Evolutionary conservation across 768 basidiomycete genomes (phyloP).

Genomic region (Rhodocollybia butyracea): DNA sequence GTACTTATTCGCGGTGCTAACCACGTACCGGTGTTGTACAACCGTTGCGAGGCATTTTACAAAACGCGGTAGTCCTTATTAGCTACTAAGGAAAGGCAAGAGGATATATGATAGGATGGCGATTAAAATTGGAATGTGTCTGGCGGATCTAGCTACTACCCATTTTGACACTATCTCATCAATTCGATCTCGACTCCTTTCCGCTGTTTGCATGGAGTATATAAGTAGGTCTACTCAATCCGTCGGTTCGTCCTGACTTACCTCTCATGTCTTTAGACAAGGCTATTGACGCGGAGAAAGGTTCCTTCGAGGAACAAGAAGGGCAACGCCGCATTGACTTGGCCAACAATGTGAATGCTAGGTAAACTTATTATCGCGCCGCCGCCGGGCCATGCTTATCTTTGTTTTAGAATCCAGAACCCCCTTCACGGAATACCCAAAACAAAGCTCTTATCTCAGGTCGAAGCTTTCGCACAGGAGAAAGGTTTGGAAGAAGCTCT

Average conservation of each 20-base stretch:
- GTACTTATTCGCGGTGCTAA: too few species aligned
- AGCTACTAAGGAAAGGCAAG: too few species aligned
- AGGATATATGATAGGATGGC: too few species aligned
- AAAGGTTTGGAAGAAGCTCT: slow-evolving; percentile 20
- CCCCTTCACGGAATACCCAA: slow-evolving; percentile 50
- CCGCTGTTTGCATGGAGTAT: too few species aligned
- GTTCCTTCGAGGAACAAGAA: slow-evolving; percentile 4
- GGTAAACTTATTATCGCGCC: background rate
- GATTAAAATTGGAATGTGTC: too few species aligned
- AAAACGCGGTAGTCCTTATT: too few species aligned
- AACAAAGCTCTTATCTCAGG: slow-evolving; percentile 44
- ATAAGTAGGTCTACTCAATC: too few species aligned
- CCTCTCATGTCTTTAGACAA: slow-evolving; percentile 11
- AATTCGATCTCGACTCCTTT: too few species aligned
- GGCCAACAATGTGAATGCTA: slow-evolving; percentile 15
- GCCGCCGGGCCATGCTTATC: background rate
- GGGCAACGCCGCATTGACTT: slow-evolving; percentile 12
- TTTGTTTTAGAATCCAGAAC: slow-evolving; percentile 27
- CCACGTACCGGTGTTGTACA: too few species aligned
- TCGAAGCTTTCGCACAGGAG: slow-evolving; percentile 42
- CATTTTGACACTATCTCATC: too few species aligned
- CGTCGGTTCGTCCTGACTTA: background rate
- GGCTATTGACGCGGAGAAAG: slow-evolving; percentile 10
- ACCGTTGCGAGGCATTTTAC: too few species aligned
- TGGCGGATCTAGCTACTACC: too few species aligned